Evolutionary conservation across 108 stramenopile species (phyloP).

Genomic region (Discostella stelligeroides): DNA sequence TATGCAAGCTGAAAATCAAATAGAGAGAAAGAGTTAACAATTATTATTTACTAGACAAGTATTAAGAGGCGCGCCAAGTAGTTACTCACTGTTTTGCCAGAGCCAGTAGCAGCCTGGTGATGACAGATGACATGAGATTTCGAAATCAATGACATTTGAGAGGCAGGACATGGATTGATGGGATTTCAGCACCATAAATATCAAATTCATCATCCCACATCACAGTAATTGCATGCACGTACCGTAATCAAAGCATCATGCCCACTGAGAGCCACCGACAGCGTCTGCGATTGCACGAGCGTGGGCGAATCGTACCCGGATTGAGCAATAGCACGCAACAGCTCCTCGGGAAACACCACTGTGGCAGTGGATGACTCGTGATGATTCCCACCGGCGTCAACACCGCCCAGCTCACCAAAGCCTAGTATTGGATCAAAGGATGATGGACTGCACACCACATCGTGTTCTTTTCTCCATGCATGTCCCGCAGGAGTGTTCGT

Average conservation of each 20-base stretch:
- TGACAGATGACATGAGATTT: too few relatives aligned
- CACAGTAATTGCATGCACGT: too few relatives aligned
- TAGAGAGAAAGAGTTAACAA: too few relatives aligned
- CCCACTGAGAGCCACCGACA: conserved; percentile 68
- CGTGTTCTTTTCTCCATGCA: conserved; percentile 61
- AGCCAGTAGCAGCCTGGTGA: too few relatives aligned
- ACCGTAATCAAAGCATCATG: conserved; percentile 76
- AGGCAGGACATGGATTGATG: too few relatives aligned
- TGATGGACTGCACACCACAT: conserved; percentile 48
- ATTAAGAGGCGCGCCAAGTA: too few relatives aligned
- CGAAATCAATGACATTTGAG: too few relatives aligned
- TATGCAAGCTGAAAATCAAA: too few relatives aligned
- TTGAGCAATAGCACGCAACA: conserved; percentile 30
- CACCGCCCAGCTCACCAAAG: conserved; percentile 39
- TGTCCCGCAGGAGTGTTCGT: conserved; percentile 12
- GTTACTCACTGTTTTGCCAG: conserved; percentile 94
- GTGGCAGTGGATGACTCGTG: conserved; percentile 3
- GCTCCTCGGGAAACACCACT: conserved; percentile 50
- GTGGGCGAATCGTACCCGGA: conserved; percentile 80
- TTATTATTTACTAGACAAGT: too few relatives aligned
- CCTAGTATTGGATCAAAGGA: conserved; percentile 66
- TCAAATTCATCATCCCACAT: too few relatives aligned
- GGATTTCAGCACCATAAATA: too few relatives aligned
- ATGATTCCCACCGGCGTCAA: neutral
- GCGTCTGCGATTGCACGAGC: conserved; percentile 90